Evolutionary conservation across 2,329 filamentous ascomycete species (phyloP).

Genomic region (Nemania diffusa): DNA sequence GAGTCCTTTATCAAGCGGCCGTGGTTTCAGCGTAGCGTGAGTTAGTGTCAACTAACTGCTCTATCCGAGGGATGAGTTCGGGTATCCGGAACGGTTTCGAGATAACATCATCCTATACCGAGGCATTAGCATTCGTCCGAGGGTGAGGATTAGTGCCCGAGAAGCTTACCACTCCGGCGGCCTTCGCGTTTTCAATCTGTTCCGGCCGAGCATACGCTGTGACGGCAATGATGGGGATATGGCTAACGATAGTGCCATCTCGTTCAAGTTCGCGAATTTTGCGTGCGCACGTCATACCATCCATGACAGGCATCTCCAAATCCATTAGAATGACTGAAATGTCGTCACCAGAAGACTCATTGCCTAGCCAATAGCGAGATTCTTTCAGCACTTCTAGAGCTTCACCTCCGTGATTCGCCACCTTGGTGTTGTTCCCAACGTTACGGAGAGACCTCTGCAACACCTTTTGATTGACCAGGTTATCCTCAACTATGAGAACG

Average conservation of each 20-base stretch:
- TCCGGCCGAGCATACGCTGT: conserved; percentile 81
- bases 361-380: conserved; percentile 66
- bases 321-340: conserved; percentile 81
- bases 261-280: conserved; percentile 75
- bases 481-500: conserved; percentile 74
- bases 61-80: conserved; percentile 75
- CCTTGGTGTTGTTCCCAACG: conserved; percentile 68
- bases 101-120: conserved; percentile 73
- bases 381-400: conserved; percentile 67
- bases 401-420: conserved; percentile 73
- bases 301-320: conserved; percentile 86
- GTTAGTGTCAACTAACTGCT: conserved; percentile 57
- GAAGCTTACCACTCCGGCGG: conserved; percentile 74
- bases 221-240: conserved; percentile 84
- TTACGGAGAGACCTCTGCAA: conserved; percentile 70
- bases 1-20: conserved; percentile 10
- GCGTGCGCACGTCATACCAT: conserved; percentile 77
- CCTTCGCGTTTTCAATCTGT: conserved; percentile 76
- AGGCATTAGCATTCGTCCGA: conserved; percentile 37
- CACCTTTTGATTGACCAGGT: conserved; percentile 73
- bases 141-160: not conserved
- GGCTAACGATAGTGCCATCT: conserved; percentile 67
- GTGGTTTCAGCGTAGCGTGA: conserved; percentile 13
- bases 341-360: conserved; percentile 59
- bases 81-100: conserved; percentile 82